phyloP scores from a whole-genome alignment of 1,139 yeast genomes.

The Geotrichum aggregatum region DNA sequence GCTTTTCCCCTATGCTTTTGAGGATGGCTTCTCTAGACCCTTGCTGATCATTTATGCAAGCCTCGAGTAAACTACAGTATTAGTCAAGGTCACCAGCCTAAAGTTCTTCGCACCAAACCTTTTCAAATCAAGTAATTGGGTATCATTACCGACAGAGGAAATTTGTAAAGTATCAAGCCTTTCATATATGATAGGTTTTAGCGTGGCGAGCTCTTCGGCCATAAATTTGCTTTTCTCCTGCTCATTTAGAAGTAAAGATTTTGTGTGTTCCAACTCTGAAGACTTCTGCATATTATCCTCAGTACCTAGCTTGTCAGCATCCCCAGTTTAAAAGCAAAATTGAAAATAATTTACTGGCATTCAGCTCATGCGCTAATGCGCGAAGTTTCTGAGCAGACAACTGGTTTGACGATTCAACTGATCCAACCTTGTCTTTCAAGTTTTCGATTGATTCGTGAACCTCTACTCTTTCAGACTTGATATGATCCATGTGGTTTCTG shows the following conservation, averaged over 20 bases:
- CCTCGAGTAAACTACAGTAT: neutral
- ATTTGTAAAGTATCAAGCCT: neutral
- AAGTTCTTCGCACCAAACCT: constrained; percentile 6
- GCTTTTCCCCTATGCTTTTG: neutral
- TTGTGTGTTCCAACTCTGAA: neutral
- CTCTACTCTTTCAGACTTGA: constrained; percentile 3
- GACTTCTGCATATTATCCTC: constrained; percentile 7
- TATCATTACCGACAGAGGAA: neutral
- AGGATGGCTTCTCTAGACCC: neutral
- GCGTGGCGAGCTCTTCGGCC: constrained; percentile 7
- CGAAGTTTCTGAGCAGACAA: neutral
- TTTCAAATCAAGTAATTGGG: neutral
- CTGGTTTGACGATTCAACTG: neutral
- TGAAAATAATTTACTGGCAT: constrained; percentile 1
- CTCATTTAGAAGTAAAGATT: constrained; percentile 3
- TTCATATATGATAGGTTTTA: constrained; percentile 13
- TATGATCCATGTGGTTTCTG: neutral
- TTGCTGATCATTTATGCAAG: neutral
- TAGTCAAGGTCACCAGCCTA: neutral
- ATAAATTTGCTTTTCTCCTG: constrained; percentile 3
- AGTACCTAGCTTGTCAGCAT: constrained; percentile 3
- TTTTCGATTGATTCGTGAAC: neutral
- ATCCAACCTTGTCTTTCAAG: neutral
- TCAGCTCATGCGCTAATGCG: neutral
- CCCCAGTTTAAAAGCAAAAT: neutral